Conservation (phyloP, 306 rosid genomes). For the Vigna mungo region DNA sequence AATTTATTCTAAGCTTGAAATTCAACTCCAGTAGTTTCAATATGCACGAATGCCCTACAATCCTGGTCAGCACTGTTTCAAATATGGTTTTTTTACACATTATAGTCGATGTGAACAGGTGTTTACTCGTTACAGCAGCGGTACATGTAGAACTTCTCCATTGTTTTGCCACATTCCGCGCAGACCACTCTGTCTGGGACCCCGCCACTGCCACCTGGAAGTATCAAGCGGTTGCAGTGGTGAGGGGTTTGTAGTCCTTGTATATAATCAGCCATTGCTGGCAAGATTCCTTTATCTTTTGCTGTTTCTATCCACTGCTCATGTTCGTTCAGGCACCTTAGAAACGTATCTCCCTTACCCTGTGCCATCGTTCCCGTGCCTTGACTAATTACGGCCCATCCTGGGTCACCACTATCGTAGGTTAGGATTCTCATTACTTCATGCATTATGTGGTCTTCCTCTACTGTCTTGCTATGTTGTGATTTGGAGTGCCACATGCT, state of each 20-base stretch:
- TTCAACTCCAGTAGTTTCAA: not conserved
- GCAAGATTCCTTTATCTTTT: conserved; percentile 38
- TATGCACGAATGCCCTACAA: not conserved
- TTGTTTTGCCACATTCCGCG: conserved; percentile 53
- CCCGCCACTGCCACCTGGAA: conserved; percentile 46
- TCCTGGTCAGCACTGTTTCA: not conserved
- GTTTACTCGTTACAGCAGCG: conserved; percentile 55
- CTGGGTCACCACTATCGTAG: conserved; percentile 49
- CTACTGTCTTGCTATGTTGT: conserved; percentile 39
- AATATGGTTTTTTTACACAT: not conserved
- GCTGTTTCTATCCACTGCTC: conserved; percentile 49
- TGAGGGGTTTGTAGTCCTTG: conserved; percentile 43
- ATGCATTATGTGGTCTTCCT: conserved; percentile 51
- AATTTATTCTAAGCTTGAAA: not conserved
- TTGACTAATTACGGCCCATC: conserved; percentile 51
- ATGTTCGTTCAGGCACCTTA: conserved; percentile 27
- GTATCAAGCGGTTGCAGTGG: conserved; percentile 51
- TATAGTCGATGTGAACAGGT: not conserved
- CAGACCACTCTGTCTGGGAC: conserved; percentile 44
- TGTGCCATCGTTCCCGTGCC: conserved; percentile 41
- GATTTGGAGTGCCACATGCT: conserved; percentile 69
- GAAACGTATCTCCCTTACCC: conserved; percentile 45
- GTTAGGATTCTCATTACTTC: conserved; percentile 51
- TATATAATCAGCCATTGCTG: conserved; percentile 50
- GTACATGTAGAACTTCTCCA: conserved; percentile 58